These are phyloP conservation scores for Ciborinia camelliae DNA, from an alignment of 2,329 filamentous ascomycete species.

Conservation along the genomic window DNA sequence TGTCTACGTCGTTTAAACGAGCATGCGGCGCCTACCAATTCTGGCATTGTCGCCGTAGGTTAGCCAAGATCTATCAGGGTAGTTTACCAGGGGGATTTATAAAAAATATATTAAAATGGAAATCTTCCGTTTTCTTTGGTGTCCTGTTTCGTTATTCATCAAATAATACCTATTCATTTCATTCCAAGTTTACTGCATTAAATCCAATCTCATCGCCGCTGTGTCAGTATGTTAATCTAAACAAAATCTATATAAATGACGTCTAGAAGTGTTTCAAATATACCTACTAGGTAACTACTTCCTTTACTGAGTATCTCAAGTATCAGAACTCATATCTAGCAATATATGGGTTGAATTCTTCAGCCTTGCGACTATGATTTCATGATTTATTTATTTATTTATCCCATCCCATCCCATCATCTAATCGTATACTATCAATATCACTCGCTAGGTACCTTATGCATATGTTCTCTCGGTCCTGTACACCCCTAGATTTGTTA, in stretches of 20 bases:
- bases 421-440: constrained; percentile 6
- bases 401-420: neutral
- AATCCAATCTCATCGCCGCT: neutral
- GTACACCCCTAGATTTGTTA: neutral
- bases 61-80: neutral
- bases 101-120: neutral
- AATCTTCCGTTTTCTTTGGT: neutral
- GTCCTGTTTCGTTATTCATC: too few species aligned
- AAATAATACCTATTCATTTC: neutral
- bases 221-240: neutral
- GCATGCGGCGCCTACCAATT: neutral
- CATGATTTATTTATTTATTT: neutral
- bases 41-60: neutral
- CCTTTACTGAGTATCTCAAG: too few species aligned
- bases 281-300: too few species aligned
- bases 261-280: neutral
- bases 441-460: neutral
- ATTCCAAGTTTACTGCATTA: neutral
- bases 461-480: constrained; percentile 4
- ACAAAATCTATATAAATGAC: neutral
- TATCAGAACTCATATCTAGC: neutral
- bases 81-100: neutral
- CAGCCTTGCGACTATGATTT: constrained; percentile 2
- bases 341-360: neutral
- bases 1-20: neutral